phyloP scores from a whole-genome alignment of 768 basidiomycete genomes.

The Pulveroboletus sp. region DNA sequence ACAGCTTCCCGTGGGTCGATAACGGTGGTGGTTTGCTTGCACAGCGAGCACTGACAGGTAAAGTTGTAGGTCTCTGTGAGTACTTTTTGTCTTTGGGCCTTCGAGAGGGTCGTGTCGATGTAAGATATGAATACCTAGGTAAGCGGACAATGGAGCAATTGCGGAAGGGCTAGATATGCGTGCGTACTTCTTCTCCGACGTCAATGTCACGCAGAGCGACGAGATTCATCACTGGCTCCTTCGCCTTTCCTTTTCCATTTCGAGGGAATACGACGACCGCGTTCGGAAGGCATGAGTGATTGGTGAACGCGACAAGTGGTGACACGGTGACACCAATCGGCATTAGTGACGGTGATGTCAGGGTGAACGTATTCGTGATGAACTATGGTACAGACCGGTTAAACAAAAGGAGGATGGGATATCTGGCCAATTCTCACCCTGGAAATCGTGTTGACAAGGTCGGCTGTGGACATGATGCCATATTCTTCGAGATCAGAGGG shows the following conservation, averaged over 20 bases:
- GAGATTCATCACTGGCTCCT: constrained; percentile 67
- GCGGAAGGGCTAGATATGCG: background rate
- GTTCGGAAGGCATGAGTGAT: constrained; percentile 87
- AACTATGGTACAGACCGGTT: constrained; percentile 49
- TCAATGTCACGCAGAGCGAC: constrained; percentile 63
- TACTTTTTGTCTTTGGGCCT: constrained; percentile 44
- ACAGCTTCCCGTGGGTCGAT: constrained; percentile 68
- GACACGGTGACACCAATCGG: constrained; percentile 85
- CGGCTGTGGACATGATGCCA: constrained; percentile 52
- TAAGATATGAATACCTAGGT: constrained; percentile 75
- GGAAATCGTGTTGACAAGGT: constrained; percentile 70
- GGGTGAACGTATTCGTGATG: constrained; percentile 84
- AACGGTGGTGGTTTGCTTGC: constrained; percentile 24
- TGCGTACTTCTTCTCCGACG: constrained; percentile 63
- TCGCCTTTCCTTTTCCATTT: constrained; percentile 28
- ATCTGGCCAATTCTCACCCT: constrained; percentile 40
- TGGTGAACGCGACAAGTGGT: constrained; percentile 73
- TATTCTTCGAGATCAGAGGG: constrained; percentile 55
- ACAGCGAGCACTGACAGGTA: constrained; percentile 62
- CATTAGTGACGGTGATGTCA: constrained; percentile 71
- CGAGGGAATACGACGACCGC: constrained; percentile 89
- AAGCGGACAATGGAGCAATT: background rate
- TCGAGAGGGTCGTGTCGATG: constrained; percentile 77
- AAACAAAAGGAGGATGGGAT: background rate
- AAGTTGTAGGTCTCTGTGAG: constrained; percentile 78